Base-by-base conservation (phyloP, 768 basidiomycete genomes). In the Boletus huronensis region DNA sequence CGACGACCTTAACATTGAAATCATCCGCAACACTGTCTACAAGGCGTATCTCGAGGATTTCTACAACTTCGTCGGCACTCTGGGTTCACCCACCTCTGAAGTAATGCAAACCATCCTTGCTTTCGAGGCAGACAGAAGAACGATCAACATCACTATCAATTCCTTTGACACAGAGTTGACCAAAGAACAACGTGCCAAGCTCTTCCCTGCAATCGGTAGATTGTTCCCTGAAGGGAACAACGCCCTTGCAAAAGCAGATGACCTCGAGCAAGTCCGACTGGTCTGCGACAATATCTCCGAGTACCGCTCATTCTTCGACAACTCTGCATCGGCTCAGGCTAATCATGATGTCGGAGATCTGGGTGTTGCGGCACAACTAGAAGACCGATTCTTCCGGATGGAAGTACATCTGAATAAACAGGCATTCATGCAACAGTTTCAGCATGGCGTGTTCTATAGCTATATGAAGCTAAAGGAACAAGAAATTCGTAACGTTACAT, bases 41-140 rank as follows among this genome's bases (percentile, higher is more conserved):
- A 98, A 97, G 72, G 88, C 94, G 17, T 99, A 99, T 74, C 87
- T 99, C 54, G 96, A 98, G 70, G 97, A 99, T 72, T 99, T 99
- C 71, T 83, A 94, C 76, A 71, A 79, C 59, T 98, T 88, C 73
- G 89, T 85, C 67, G 74, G 79, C 43, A 83, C 87, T 8, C 76
- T 98, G 32, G 88, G 92, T 39, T 80, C 83, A 10, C 91, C 97
- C 0, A 98, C 97, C 3, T 79, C 83, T 14, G 93, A 96, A 41
- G 84, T 93, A 60, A 98, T 98, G 97, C 83, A 88, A 56, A 81
- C 79, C 36, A 93, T 97, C 65, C 85, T 99, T 54, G 79, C 88
- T 7, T 99, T 99, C 65, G 97, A 99, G 77, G 97, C 96, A 26
- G 97, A 99, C 75, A 82, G 97, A 34, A 86, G 97, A 48, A 88